These are phyloP conservation scores for Cladosporium austrohemisphaericum DNA, from an alignment of 2,329 filamentous ascomycete genomes.

Conservation along the genomic window DNA sequence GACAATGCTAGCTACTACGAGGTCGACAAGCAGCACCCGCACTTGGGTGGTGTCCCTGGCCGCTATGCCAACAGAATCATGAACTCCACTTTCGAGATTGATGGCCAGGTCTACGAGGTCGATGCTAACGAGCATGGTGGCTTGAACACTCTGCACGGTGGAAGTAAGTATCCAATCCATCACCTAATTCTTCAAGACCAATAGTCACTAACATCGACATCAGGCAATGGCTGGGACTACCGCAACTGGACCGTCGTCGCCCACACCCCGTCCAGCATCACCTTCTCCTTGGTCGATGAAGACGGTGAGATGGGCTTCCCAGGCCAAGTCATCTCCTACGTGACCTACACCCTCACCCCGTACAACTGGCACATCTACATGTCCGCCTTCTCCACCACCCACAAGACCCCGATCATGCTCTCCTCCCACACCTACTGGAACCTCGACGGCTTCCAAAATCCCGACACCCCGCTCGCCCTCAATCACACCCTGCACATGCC, in stretches of 20 bases:
- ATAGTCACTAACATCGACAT: conserved; percentile 34
- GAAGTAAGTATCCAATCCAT: conserved; percentile 26
- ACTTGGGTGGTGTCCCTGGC: conserved; percentile 67
- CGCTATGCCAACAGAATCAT: conserved; percentile 79
- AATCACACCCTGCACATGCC: conserved; percentile 73
- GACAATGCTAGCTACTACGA: conserved; percentile 72
- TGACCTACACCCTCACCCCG: conserved; percentile 68
- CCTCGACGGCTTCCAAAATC: conserved; percentile 73
- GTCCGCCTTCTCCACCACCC: conserved; percentile 64
- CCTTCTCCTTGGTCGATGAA: conserved; percentile 69
- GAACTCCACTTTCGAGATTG: conserved; percentile 60
- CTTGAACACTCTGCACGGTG: conserved; percentile 51
- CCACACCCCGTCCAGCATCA: conserved; percentile 64
- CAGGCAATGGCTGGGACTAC: conserved; percentile 54
- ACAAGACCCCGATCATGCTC: conserved; percentile 80
- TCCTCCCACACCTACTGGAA: conserved; percentile 78
- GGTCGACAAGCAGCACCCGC: conserved; percentile 61
- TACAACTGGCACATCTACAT: conserved; percentile 71
- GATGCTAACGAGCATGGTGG: conserved; percentile 50
- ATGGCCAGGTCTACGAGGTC: conserved; percentile 46
- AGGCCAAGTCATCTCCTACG: conserved; percentile 68
- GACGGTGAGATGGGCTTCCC: conserved; percentile 75
- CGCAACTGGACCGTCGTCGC: conserved; percentile 70
- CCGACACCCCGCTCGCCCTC: conserved; percentile 59
- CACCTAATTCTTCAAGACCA: conserved; percentile 47